phyloP scores from a whole-genome alignment of 2,329 filamentous ascomycete genomes.

The Hymenoscyphus scutula region DNA sequence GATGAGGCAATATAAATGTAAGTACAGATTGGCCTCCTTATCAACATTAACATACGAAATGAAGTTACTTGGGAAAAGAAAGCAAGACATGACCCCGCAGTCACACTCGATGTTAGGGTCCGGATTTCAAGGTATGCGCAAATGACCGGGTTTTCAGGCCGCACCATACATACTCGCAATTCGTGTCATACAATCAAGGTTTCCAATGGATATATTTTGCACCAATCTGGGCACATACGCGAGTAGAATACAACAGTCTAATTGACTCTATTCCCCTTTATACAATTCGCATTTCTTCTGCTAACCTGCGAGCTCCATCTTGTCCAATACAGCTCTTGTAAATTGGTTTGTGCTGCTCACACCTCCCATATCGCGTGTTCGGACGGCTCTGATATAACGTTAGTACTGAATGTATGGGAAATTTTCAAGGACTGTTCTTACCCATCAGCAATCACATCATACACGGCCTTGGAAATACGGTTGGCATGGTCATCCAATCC shows the following conservation, averaged over 20 bases:
- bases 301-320: slow-evolving; percentile 69
- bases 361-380: slow-evolving; percentile 96
- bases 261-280: slow-evolving; percentile 6
- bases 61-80: no score
- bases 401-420: slow-evolving; percentile 31
- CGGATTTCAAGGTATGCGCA: no score
- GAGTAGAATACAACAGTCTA: slow-evolving; percentile 4
- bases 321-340: slow-evolving; percentile 87
- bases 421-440: slow-evolving; percentile 45
- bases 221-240: neutral
- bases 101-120: no score
- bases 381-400: slow-evolving; percentile 60
- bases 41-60: no score
- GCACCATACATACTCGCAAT: neutral
- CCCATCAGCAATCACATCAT: slow-evolving; percentile 82
- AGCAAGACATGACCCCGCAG: no score
- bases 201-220: slow-evolving; percentile 4
- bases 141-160: no score
- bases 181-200: neutral
- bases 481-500: slow-evolving; percentile 98
- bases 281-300: slow-evolving; percentile 18
- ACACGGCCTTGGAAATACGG: slow-evolving; percentile 87
- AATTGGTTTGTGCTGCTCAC: slow-evolving; percentile 88
- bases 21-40: no score
- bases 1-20: no score